Conservation (phyloP, 495 filamentous ascomycete species). For the Aspergillus campestris region DNA sequence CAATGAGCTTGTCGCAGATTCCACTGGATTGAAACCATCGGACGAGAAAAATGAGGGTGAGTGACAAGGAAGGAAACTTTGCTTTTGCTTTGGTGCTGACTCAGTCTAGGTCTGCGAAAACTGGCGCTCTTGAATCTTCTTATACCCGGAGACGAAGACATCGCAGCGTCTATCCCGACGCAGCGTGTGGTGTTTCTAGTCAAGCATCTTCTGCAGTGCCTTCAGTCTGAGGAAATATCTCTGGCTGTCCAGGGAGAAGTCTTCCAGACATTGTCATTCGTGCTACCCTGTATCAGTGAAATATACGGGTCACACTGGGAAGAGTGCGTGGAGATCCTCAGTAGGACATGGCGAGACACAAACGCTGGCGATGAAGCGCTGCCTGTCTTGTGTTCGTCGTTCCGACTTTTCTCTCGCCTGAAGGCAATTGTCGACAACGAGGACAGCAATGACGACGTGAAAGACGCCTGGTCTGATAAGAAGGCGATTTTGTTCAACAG, state of each 20-base stretch:
- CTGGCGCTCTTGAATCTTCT: constrained; percentile 52
- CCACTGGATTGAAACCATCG: constrained; percentile 43
- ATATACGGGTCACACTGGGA: constrained; percentile 86
- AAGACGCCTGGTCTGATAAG: constrained; percentile 57
- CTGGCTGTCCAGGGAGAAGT: constrained; percentile 40
- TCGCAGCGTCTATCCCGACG: constrained; percentile 53
- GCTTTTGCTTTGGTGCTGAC: constrained; percentile 10
- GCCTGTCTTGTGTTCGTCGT: constrained; percentile 56
- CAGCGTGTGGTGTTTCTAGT: constrained; percentile 77
- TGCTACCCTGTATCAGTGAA: constrained; percentile 62
- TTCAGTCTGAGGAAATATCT: constrained; percentile 42
- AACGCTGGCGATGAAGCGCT: constrained; percentile 39
- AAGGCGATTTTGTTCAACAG: constrained; percentile 39
- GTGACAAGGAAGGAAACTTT: constrained; percentile 3
- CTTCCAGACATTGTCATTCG: constrained; percentile 51
- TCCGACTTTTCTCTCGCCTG: constrained; percentile 60
- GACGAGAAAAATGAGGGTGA: constrained; percentile 32
- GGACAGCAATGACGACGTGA: constrained; percentile 77
- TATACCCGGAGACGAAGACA: constrained; percentile 41
- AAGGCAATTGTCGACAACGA: constrained; percentile 46
- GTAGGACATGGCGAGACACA: constrained; percentile 44
- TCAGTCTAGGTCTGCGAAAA: constrained; percentile 37
- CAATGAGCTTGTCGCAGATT: constrained; percentile 52
- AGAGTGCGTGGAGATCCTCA: constrained; percentile 50
- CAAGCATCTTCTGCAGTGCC: constrained; percentile 65